Conservation (phyloP, 192 early-diverging fungal species). For the Coemansia sp. region DNA sequence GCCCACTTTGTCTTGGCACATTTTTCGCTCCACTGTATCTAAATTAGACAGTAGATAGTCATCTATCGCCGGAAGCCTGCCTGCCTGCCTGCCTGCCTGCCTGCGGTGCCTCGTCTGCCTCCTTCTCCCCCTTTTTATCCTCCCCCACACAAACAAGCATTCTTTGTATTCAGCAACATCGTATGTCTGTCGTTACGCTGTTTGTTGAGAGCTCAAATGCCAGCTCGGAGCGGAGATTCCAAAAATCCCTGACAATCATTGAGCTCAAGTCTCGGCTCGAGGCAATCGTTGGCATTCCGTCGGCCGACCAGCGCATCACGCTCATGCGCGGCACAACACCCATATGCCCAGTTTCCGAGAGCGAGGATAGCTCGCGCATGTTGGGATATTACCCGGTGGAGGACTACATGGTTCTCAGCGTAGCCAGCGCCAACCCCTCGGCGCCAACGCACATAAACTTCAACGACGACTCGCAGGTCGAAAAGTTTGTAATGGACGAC, state of each 20-base stretch:
- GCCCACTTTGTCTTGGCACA: too few relatives aligned
- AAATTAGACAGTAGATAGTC: too few relatives aligned
- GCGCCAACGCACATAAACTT: constrained; percentile 59
- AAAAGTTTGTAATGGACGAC: constrained; percentile 90
- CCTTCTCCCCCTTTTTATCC: too few relatives aligned
- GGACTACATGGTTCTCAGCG: constrained; percentile 77
- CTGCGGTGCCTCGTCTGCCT: too few relatives aligned
- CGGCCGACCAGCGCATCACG: constrained; percentile 59
- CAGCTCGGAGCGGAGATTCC: constrained; percentile 84
- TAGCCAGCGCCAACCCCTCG: constrained; percentile 23
- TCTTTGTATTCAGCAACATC: neutral
- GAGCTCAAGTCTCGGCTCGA: constrained; percentile 70
- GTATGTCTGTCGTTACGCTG: constrained; percentile 79
- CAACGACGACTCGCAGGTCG: constrained; percentile 83
- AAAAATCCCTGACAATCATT: constrained; percentile 30
- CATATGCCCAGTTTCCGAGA: constrained; percentile 46
- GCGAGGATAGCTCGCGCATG: constrained; percentile 58
- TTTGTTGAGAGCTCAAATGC: constrained; percentile 82
- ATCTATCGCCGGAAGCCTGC: too few relatives aligned
- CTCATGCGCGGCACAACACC: constrained; percentile 56
- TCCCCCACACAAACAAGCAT: neutral
- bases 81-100: too few relatives aligned
- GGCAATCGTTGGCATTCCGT: constrained; percentile 86
- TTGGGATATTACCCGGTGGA: constrained; percentile 85
- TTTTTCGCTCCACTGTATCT: too few relatives aligned